Percentiles rank a stretch among this genome's conserved stretches.
Evolutionary conservation across 179 eudicot species (phyloP).

Genomic region (Dionaea muscipula): DNA sequence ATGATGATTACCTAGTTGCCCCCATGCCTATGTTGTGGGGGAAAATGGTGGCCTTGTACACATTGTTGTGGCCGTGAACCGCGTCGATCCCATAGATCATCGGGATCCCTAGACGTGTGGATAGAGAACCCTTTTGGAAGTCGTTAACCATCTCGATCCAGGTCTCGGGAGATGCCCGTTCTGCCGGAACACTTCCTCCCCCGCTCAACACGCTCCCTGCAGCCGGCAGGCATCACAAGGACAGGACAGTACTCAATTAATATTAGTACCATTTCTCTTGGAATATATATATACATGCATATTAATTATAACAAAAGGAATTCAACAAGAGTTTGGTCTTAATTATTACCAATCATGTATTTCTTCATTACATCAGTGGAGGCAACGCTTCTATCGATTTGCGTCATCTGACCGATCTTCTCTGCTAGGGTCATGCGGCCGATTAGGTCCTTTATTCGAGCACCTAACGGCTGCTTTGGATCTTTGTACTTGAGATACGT

Average conservation of each 20-base stretch:
- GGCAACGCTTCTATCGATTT: slow-evolving; percentile 22
- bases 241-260: too few species aligned
- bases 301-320: too few species aligned
- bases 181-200: slow-evolving; percentile 69
- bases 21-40: slow-evolving; percentile 92
- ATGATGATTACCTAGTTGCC: slow-evolving; percentile 48
- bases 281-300: too few species aligned
- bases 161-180: slow-evolving; percentile 38
- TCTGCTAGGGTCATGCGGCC: slow-evolving; percentile 28
- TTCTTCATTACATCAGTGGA: slow-evolving; percentile 21
- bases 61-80: slow-evolving; percentile 83
- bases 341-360: slow-evolving; percentile 24
- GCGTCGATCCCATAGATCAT: slow-evolving; percentile 93
- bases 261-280: too few species aligned
- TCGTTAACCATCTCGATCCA: slow-evolving; percentile 84
- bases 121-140: slow-evolving; percentile 57
- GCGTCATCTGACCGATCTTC: slow-evolving; percentile 35
- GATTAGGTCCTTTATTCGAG: slow-evolving; percentile 22
- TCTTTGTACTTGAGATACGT: slow-evolving; percentile 17
- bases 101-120: slow-evolving; percentile 78
- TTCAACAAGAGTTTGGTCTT: too few species aligned
- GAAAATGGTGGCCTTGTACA: slow-evolving; percentile 73
- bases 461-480: slow-evolving; percentile 13
- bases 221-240: too few species aligned
- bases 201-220: slow-evolving; percentile 83